Conservation (phyloP, 2,329 filamentous ascomycete genomes). For the Botryosphaeria dothidea region DNA sequence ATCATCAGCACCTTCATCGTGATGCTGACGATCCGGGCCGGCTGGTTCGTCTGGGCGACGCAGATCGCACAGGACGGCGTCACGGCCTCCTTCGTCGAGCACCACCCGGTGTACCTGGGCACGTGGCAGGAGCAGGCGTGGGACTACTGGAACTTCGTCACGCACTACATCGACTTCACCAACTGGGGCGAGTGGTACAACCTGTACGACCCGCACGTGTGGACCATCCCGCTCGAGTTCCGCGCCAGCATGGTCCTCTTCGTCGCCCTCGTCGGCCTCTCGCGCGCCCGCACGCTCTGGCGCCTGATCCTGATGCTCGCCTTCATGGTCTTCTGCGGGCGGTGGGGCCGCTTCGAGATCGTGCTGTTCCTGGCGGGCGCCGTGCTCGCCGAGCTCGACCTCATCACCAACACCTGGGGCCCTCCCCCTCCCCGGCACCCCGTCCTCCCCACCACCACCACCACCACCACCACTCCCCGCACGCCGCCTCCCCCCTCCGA, state of each 20-base stretch:
- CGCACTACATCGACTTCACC: constrained; percentile 19
- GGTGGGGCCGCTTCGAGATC: constrained; percentile 25
- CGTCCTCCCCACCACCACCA: neutral
- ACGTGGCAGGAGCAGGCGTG: constrained; percentile 32
- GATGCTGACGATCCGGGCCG: constrained; percentile 22
- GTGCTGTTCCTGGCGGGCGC: constrained; percentile 37
- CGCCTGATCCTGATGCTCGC: constrained; percentile 20
- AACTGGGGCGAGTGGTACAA: constrained; percentile 14
- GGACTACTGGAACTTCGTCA: constrained; percentile 33
- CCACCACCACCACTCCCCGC: neutral
- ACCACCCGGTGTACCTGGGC: neutral
- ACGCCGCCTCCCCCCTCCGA: neutral
- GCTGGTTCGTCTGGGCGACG: constrained; percentile 27
- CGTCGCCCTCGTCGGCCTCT: constrained; percentile 23
- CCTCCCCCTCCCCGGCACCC: neutral
- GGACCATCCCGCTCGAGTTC: constrained; percentile 42
- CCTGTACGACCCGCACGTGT: constrained; percentile 35
- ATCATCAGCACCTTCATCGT: constrained; percentile 55
- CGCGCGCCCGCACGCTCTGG: constrained; percentile 21
- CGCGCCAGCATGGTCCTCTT: constrained; percentile 31
- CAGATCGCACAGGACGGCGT: constrained; percentile 27
- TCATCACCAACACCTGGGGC: constrained; percentile 24
- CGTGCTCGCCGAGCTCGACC: constrained; percentile 39
- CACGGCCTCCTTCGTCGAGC: constrained; percentile 23
- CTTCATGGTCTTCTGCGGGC: constrained; percentile 25